Evolutionary conservation across 352 stramenopile species (phyloP).

Genomic region (Globisporangium nagaii): DNA sequence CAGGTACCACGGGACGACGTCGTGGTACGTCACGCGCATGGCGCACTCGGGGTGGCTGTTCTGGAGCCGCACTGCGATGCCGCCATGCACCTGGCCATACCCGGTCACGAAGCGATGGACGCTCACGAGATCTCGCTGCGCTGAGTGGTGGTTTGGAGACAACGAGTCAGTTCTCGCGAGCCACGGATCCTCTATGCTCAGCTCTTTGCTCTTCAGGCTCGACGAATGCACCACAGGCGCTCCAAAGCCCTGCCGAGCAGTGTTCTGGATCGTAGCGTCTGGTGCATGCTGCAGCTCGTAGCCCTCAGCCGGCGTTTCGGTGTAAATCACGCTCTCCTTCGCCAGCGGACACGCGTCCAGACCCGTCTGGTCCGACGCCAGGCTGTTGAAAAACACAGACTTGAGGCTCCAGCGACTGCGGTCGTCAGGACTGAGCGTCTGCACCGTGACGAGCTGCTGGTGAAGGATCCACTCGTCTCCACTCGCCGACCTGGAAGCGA

Average conservation of each 20-base stretch:
- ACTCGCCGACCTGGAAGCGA: constrained; percentile 16
- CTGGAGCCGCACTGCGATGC: constrained; percentile 56
- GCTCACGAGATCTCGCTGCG: constrained; percentile 29
- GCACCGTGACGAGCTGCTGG: constrained; percentile 60
- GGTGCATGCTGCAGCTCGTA: constrained; percentile 20
- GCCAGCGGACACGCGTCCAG: constrained; percentile 38
- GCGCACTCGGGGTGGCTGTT: constrained; percentile 48
- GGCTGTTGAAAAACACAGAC: constrained; percentile 37
- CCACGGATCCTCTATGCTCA: constrained; percentile 10
- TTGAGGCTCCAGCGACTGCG: constrained; percentile 30
- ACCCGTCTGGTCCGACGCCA: constrained; percentile 1
- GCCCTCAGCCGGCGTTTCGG: constrained; percentile 12
- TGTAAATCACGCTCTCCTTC: constrained; percentile 28
- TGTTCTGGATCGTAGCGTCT: neutral
- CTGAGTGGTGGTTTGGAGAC: neutral
- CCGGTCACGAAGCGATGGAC: constrained; percentile 76
- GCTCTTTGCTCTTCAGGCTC: neutral
- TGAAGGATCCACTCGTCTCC: constrained; percentile 28
- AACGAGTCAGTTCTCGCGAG: constrained; percentile 5
- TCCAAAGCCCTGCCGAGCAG: neutral
- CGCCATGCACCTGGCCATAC: constrained; percentile 68
- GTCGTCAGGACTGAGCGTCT: constrained; percentile 20
- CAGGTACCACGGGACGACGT: constrained; percentile 79
- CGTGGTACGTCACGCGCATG: constrained; percentile 62
- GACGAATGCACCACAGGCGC: constrained; percentile 5